Evolutionary conservation across 2,329 filamentous ascomycete species (phyloP).

Genomic region (Aaosphaeria arxii): DNA sequence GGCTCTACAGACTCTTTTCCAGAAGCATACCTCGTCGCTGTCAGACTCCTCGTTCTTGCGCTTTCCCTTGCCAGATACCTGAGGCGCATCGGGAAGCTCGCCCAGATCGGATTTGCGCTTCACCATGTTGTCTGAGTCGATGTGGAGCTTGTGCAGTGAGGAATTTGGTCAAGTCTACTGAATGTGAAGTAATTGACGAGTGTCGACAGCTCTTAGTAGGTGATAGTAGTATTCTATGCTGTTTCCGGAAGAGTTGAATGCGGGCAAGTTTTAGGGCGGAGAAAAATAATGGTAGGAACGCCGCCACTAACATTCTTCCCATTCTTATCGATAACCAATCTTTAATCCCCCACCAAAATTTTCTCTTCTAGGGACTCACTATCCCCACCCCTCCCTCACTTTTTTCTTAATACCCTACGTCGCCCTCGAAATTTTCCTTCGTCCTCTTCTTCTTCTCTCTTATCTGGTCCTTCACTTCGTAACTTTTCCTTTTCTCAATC

Average conservation of each 20-base stretch:
- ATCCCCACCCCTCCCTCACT: not conserved
- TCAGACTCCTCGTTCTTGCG: conserved; percentile 32
- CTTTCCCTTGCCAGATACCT: conserved; percentile 16
- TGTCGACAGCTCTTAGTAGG: no score
- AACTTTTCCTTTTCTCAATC: not conserved
- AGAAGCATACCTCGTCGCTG: conserved; percentile 32
- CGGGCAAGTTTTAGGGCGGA: no score
- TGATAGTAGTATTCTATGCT: no score
- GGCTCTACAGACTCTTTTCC: not conserved
- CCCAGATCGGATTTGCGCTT: conserved; percentile 32
- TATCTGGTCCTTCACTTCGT: conserved; percentile 4
- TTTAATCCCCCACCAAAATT: no score
- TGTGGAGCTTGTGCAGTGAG: no score
- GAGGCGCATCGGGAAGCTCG: conserved; percentile 33
- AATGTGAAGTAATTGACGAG: no score
- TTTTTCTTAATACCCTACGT: no score
- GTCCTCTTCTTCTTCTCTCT: conserved; percentile 1
- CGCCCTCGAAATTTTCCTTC: not conserved
- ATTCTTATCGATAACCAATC: not conserved
- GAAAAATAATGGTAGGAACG: no score
- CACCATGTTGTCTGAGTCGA: conserved; percentile 3
- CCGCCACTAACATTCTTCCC: conserved; percentile 17
- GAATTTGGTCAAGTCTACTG: no score
- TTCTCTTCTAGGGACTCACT: conserved; percentile 1
- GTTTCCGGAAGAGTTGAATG: no score